These are phyloP conservation scores for Hymenoscyphus infarciens DNA, from an alignment of 2,329 filamentous ascomycete species.

Conservation along the genomic window DNA sequence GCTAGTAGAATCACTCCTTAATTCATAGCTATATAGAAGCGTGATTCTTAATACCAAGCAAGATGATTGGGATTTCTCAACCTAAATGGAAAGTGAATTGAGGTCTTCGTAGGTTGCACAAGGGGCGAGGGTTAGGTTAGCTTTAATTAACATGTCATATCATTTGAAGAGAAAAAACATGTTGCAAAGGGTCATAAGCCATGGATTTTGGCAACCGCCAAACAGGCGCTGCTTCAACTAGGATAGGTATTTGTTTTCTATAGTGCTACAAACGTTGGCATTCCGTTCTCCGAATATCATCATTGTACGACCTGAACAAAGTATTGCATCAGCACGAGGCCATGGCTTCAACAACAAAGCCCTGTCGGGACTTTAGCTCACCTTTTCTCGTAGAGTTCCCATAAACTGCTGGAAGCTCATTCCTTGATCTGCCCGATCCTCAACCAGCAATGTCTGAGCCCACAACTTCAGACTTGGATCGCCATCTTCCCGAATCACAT, in stretches of 20 bases:
- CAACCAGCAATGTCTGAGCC: conserved; percentile 93
- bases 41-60: no score
- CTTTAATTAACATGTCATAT: neutral
- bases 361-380: conserved; percentile 42
- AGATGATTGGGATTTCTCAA: no score
- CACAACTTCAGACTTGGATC: conserved; percentile 93
- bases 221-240: neutral
- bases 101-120: no score
- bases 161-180: neutral
- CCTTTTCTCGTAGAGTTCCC: conserved; percentile 90
- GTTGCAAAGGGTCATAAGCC: neutral
- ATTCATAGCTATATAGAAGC: no score
- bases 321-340: conserved; percentile 28
- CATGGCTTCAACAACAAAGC: conserved; percentile 16
- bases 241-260: conserved; percentile 20
- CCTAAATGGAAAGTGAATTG: no score
- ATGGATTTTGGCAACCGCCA: neutral
- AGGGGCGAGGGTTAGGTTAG: no score
- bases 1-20: no score
- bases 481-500: conserved; percentile 90
- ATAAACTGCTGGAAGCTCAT: conserved; percentile 93
- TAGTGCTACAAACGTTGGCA: conserved; percentile 25
- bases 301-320: conserved; percentile 32
- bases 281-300: conserved; percentile 13
- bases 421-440: conserved; percentile 91